Conservation (phyloP, 139 green algal genomes). For the Tetratostichococcus sp. region DNA sequence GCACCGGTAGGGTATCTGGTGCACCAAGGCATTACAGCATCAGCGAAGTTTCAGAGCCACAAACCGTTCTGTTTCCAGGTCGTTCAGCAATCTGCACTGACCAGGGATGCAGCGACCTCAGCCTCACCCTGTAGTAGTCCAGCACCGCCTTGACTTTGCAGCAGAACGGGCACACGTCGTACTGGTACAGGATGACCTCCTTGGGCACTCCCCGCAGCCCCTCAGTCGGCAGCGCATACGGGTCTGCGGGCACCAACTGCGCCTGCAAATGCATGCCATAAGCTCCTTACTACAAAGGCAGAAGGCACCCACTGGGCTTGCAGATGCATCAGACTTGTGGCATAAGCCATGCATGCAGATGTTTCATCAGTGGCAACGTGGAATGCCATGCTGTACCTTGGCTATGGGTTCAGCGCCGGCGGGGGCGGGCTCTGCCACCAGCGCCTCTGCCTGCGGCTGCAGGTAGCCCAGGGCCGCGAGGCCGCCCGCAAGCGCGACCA, state of each 20-base stretch:
- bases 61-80: too few relatives aligned
- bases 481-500: not conserved
- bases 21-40: not conserved
- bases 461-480: not conserved
- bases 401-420: not conserved
- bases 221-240: not conserved
- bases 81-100: too few relatives aligned
- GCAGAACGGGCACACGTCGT: constrained; percentile 98
- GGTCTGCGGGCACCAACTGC: not conserved
- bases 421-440: not conserved
- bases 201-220: constrained; percentile 20
- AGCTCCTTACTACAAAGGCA: too few relatives aligned
- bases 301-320: too few relatives aligned
- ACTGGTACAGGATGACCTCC: constrained; percentile 82
- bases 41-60: too few relatives aligned
- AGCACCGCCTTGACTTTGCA: constrained; percentile 96
- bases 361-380: not conserved
- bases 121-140: constrained; percentile 82
- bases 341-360: too few relatives aligned
- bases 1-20: constrained; percentile 82
- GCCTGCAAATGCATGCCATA: not conserved
- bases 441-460: not conserved
- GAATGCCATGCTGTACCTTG: not conserved
- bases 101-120: not conserved
- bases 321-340: too few relatives aligned